Percentiles rank a stretch among this genome's conserved stretches.
These are phyloP conservation scores for Phytomonas sp. DNA, from an alignment of 208 protist species.

Conservation along the genomic window DNA sequence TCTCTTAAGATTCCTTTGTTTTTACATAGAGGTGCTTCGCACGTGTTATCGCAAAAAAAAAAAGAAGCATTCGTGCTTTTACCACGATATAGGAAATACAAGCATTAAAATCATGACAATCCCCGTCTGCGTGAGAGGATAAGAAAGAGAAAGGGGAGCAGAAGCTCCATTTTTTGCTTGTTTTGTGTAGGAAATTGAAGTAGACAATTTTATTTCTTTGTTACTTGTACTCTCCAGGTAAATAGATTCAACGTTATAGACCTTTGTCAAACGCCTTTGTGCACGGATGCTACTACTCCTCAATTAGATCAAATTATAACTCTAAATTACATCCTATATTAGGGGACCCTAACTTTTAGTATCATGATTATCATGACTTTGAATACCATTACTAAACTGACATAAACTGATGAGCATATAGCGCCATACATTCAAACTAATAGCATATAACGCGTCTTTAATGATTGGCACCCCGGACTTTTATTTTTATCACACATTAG, in stretches of 20 bases:
- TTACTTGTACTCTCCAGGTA: slow-evolving; percentile 4
- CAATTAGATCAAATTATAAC: slow-evolving; percentile 6
- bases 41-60: neutral
- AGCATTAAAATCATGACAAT: neutral
- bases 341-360: neutral
- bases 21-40: neutral
- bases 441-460: neutral
- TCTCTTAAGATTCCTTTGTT: neutral
- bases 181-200: neutral
- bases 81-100: neutral
- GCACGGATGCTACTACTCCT: slow-evolving; percentile 9
- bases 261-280: slow-evolving; percentile 6
- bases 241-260: slow-evolving; percentile 10
- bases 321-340: neutral
- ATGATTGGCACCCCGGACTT: neutral
- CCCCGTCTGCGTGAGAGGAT: neutral
- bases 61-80: neutral
- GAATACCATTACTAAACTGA: neutral
- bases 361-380: neutral
- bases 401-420: neutral
- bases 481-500: neutral
- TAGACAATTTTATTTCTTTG: slow-evolving; percentile 2
- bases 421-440: neutral
- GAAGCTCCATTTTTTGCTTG: neutral
- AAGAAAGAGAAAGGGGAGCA: neutral